These are phyloP conservation scores for Senecio squalidus DNA, from an alignment of 140 eudicot genomes.

Conservation along the genomic window DNA sequence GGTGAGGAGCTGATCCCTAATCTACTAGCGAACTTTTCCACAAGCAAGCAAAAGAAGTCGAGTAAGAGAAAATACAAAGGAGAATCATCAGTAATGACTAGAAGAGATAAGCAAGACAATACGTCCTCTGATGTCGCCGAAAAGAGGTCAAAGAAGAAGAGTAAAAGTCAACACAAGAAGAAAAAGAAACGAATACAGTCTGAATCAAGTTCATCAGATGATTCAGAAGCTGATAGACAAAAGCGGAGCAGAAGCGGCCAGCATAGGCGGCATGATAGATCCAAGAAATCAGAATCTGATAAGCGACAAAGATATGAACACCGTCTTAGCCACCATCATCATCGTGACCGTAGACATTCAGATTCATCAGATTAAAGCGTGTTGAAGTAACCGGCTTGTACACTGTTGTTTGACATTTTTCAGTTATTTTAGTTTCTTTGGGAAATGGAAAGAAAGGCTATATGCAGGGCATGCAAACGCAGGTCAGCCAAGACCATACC, in stretches of 20 bases:
- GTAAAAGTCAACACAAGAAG: slow-evolving; percentile 29
- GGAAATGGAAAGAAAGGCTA: neutral
- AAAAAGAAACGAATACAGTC: slow-evolving; percentile 29
- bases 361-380: slow-evolving; percentile 12
- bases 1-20: slow-evolving; percentile 62
- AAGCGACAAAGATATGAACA: slow-evolving; percentile 7
- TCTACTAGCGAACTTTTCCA: slow-evolving; percentile 57
- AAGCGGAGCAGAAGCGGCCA: slow-evolving; percentile 25
- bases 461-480: too few species aligned
- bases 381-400: slow-evolving; percentile 15
- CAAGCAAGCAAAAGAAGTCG: slow-evolving; percentile 54
- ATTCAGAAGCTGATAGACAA: slow-evolving; percentile 37
- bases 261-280: slow-evolving; percentile 20
- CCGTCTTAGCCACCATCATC: slow-evolving; percentile 10
- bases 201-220: slow-evolving; percentile 44
- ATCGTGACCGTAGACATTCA: slow-evolving; percentile 27
- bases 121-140: slow-evolving; percentile 25
- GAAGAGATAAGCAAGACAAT: slow-evolving; percentile 19
- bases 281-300: slow-evolving; percentile 29
- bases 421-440: neutral
- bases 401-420: neutral
- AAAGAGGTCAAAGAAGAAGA: slow-evolving; percentile 45
- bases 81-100: slow-evolving; percentile 25
- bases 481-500: too few species aligned
- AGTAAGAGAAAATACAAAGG: slow-evolving; percentile 48